Conservation (phyloP, 495 filamentous ascomycete species). For the Podospora pseudopauciseta region DNA sequence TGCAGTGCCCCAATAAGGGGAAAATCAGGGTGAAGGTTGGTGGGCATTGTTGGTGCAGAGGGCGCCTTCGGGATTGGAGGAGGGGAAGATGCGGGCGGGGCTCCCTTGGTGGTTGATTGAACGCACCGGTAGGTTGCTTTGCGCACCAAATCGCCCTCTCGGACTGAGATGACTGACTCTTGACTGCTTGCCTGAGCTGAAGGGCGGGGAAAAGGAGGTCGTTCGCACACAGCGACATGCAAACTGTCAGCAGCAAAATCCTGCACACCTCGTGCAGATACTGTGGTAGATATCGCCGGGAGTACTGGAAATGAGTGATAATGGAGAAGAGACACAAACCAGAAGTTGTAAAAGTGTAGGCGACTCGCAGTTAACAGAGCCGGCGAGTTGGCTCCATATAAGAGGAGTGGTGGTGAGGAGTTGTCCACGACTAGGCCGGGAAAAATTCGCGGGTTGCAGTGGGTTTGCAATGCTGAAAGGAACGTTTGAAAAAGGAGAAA, state of each 20-base stretch:
- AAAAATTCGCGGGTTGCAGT: background rate
- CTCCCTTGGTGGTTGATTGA: background rate
- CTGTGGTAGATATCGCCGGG: background rate
- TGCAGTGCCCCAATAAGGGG: background rate
- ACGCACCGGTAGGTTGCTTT: background rate
- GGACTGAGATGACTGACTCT: constrained; percentile 2
- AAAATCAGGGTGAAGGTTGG: background rate
- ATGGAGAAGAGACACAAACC: constrained; percentile 3
- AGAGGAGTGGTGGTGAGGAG: background rate
- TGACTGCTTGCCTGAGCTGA: background rate
- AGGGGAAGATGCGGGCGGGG: background rate
- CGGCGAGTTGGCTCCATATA: background rate
- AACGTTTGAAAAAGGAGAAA: background rate
- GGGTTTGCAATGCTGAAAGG: background rate
- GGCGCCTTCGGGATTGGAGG: constrained; percentile 9
- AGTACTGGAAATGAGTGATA: background rate
- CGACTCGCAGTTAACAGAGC: background rate
- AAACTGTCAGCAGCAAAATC: constrained; percentile 8
- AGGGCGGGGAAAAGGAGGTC: background rate
- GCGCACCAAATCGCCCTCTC: constrained; percentile 2
- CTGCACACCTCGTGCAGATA: constrained; percentile 8
- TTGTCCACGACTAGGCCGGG: background rate
- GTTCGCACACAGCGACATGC: background rate
- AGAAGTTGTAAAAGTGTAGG: background rate
- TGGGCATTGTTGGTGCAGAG: constrained; percentile 2